Percentiles rank a stretch among this genome's conserved stretches.
Evolutionary conservation across 202 grass and related monocot species (phyloP).

Genomic region (Setaria viridis): DNA sequence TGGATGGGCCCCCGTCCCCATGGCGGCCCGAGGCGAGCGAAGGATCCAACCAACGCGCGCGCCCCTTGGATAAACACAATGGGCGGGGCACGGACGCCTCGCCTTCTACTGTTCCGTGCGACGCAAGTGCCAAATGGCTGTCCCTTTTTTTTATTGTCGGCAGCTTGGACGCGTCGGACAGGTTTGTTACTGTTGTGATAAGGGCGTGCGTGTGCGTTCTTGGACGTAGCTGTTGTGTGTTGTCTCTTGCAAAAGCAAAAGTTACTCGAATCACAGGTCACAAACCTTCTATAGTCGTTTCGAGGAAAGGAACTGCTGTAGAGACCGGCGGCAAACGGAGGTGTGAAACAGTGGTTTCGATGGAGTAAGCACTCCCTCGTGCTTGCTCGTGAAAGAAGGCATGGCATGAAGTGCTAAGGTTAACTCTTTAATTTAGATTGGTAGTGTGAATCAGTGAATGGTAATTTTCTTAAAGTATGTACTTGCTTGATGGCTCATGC

Average conservation of each 20-base stretch:
- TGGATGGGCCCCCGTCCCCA: not conserved
- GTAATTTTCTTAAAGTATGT: not conserved
- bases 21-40: not conserved
- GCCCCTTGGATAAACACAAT: not conserved
- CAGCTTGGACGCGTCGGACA: not conserved
- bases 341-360: too few species aligned
- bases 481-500: not conserved
- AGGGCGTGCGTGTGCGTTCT: not conserved
- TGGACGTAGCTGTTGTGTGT: not conserved
- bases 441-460: not conserved
- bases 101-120: not conserved
- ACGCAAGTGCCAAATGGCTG: not conserved
- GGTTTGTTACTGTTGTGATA: not conserved
- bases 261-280: not conserved
- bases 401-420: not conserved
- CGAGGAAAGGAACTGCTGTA: not conserved
- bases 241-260: not conserved
- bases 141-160: not conserved
- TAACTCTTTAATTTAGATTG: too few species aligned
- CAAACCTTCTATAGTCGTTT: not conserved
- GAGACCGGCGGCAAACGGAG: not conserved
- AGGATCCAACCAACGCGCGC: not conserved
- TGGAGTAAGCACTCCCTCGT: too few species aligned
- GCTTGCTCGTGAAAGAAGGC: not conserved
- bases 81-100: not conserved